These are phyloP conservation scores for Pseudocercospora cruenta DNA, from an alignment of 2,329 filamentous ascomycete species.

Conservation along the genomic window DNA sequence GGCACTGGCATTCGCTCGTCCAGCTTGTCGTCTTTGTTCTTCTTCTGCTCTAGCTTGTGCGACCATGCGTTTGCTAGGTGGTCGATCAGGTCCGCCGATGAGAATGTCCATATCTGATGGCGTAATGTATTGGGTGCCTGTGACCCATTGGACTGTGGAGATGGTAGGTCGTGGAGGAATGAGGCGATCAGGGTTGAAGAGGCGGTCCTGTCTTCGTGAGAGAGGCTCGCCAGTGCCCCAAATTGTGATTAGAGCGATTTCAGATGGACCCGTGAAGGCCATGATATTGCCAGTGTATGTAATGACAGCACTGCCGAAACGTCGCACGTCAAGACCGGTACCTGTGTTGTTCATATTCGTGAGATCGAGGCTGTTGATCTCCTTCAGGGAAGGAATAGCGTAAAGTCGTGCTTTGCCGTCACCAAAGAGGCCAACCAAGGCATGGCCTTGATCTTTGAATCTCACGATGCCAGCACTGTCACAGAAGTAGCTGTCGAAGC, in stretches of 20 bases:
- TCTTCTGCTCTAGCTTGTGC: constrained; percentile 78
- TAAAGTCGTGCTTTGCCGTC: constrained; percentile 80
- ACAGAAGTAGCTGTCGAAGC: constrained; percentile 82
- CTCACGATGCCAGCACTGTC: constrained; percentile 78
- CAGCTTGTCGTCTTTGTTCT: constrained; percentile 53
- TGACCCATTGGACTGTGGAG: constrained; percentile 94
- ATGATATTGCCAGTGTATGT: constrained; percentile 80
- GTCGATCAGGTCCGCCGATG: constrained; percentile 85
- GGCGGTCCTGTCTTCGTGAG: constrained; percentile 63
- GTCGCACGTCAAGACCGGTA: constrained; percentile 66
- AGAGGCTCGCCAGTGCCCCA: constrained; percentile 75
- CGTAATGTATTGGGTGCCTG: constrained; percentile 88
- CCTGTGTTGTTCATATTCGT: constrained; percentile 51
- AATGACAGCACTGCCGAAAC: constrained; percentile 71
- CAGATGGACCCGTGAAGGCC: constrained; percentile 85
- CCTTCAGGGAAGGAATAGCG: constrained; percentile 84
- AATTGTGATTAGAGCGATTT: constrained; percentile 78
- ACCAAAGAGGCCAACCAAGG: constrained; percentile 81
- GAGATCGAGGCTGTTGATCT: constrained; percentile 71
- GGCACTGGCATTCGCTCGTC: constrained; percentile 34
- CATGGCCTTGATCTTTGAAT: constrained; percentile 71
- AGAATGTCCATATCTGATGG: constrained; percentile 85
- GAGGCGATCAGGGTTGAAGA: constrained; percentile 75
- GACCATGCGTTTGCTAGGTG: constrained; percentile 85
- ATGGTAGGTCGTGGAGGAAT: constrained; percentile 87